Evolutionary conservation across 176 grass and related monocot species (phyloP), one percentile per base, ranked within the genome.

Genomic region (Carex scoparia): DNA sequence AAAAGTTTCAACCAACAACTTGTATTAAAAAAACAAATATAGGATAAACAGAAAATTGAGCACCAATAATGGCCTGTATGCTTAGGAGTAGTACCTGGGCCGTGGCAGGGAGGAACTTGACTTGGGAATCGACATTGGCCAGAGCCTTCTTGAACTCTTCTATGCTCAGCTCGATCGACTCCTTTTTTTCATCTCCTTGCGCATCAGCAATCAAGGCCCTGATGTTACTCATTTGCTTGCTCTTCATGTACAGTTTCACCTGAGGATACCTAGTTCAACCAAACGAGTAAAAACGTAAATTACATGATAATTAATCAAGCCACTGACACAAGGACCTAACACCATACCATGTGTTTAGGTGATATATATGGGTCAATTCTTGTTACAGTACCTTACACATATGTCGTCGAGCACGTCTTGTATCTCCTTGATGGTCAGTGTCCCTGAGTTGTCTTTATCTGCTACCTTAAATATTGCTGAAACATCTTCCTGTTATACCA

Each of bases 361-460:
- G 18, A 79, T 58, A 14, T 79, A 32, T 79, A 32, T 1, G 32
- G 74, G 74, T 18, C 14, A 81, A 62, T 32, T 68, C 35, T 56
- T 33, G 38, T 66, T 51, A 18, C 10, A 66, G 81, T 83, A 83
- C 81, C 91, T 99, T 63, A 87, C 86, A 2, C 85, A 94, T 74
- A 99, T 99, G 84, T 99, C 96, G 61, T 88, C 91, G 74, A 95
- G 83, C 38, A 95, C 76, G 64, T 94, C 96, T 73, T 99, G 91
- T 83, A 99, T 91, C 90, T 98, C 96, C 89, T 99, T 92, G 72
- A 95, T 85, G 58, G 96, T 99, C 80, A 99, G 85, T 56, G 93
- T 99, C 90, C 96, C 96, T 73, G 96, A 99, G 54, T 99, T 95
- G 72, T 99, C 96, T 84, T 99, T 99, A 79, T 99, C 96, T 79